Evolutionary conservation across 164 flowering plant genomes (phyloP), one percentile per base, ranked within the genome.

Genomic region (Magnolia sinica): DNA sequence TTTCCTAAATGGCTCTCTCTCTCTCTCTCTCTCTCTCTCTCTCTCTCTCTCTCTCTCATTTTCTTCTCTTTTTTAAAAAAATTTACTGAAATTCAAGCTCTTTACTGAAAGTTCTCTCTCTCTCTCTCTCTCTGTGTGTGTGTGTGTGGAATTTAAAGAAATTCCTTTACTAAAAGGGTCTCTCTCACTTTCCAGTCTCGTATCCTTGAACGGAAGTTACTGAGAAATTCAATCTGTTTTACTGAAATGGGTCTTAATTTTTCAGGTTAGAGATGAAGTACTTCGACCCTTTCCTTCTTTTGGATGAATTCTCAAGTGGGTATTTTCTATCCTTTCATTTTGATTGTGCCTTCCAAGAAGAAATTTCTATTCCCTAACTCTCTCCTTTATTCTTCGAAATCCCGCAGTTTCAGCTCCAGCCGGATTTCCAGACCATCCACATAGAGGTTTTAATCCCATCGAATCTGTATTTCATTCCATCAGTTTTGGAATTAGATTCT

Each of bases 381-480:
- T 52, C 65, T 64, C 3, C 20, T 66, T 71, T 75, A 73, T 29
- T 72, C 19, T 55, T 24, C 61, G 50, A 27, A 72, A 14, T 79
- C 3, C 80, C 84, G 79, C 92, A 95, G 98, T 91, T 71, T 68
- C 93, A 68, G 87, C 94, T 82, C 95, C 95, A 7, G 93, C 91
- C 79, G 98, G 97, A 55, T 93, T 95, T 80, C 97, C 97, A 55
- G 97, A 95, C 81, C 98, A 93, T 77, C 98, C 98, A 55, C 98
- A 95, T 61, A 90, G 97, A 95, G 98, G 97, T 89, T 75, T 80
- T 79, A 58, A 73, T 49, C 45, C 45, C 45, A 37, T 37, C 45
- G 7, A 37, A 37, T 37, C 7, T 37, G 4, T 37, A 37, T 37
- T 37, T 37, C 45, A 37, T 37, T 7, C 45, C 45, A 37, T 37